A percentile compares a stretch with the other conserved stretches of the same genome.
Evolutionary conservation across 2,329 filamentous ascomycete species (phyloP).

Genomic region (Sporothrix pallida): DNA sequence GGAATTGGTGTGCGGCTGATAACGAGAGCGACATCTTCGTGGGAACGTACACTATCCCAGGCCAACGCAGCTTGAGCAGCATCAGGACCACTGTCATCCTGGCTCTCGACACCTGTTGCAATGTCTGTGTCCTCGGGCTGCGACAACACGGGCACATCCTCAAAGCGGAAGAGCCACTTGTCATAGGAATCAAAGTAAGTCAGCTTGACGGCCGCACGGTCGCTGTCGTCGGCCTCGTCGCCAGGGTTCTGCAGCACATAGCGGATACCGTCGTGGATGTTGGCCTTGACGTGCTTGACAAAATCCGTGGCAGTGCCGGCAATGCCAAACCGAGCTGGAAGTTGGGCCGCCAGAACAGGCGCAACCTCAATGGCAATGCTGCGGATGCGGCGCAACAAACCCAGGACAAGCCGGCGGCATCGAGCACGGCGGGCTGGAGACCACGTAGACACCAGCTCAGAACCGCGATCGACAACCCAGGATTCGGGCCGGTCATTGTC

Average conservation of each 20-base stretch:
- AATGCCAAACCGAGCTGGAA: slow-evolving; percentile 38
- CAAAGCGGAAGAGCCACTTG: slow-evolving; percentile 64
- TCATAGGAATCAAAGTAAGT: slow-evolving; percentile 51
- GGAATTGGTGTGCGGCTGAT: slow-evolving; percentile 61
- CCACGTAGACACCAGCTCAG: slow-evolving; percentile 32
- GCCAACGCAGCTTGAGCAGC: slow-evolving; percentile 43
- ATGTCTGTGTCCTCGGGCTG: slow-evolving; percentile 48
- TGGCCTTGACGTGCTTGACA: slow-evolving; percentile 45
- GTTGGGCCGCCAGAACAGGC: slow-evolving; percentile 31
- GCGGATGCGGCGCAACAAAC: slow-evolving; percentile 42
- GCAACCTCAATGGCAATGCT: slow-evolving; percentile 39
- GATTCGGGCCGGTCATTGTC: slow-evolving; percentile 15
- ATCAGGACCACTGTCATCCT: not conserved
- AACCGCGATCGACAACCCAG: slow-evolving; percentile 39
- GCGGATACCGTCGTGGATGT: slow-evolving; percentile 49
- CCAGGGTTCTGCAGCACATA: slow-evolving; percentile 40
- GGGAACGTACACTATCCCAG: slow-evolving; percentile 58
- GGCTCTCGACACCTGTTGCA: not conserved
- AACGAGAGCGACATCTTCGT: slow-evolving; percentile 63
- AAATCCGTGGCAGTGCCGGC: not conserved
- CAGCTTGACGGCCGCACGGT: slow-evolving; percentile 36
- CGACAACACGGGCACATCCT: slow-evolving; percentile 49
- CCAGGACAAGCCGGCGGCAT: slow-evolving; percentile 43
- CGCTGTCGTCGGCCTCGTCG: not conserved
- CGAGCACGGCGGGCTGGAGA: slow-evolving; percentile 31